Evolutionary conservation across 305 asterid species (phyloP).

Genomic region (Solanum hybrid): DNA sequence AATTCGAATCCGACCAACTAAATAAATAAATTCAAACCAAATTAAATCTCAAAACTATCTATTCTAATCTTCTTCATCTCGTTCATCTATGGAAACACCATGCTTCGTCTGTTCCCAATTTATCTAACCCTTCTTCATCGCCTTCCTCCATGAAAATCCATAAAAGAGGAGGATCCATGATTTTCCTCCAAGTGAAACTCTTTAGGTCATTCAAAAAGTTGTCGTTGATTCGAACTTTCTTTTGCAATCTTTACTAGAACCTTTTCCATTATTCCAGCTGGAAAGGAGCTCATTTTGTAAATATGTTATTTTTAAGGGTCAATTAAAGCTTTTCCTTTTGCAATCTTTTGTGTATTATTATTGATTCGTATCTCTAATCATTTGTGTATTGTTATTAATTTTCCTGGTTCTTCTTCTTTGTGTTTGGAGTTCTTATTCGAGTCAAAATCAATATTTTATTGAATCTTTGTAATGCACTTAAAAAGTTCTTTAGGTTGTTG

Average conservation of each 20-base stretch:
- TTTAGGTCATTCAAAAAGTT: neutral
- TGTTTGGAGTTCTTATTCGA: too few relatives aligned
- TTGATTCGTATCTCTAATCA: neutral
- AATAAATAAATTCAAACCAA: too few relatives aligned
- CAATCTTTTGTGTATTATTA: neutral
- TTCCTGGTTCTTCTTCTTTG: too few relatives aligned
- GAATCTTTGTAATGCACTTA: too few relatives aligned
- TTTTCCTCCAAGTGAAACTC: neutral
- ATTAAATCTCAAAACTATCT: too few relatives aligned
- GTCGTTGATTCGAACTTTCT: neutral
- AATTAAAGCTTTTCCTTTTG: neutral
- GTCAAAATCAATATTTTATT: too few relatives aligned
- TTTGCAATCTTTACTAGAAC: neutral
- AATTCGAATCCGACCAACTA: neutral
- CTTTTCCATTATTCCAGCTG: neutral
- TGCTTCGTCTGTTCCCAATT: neutral
- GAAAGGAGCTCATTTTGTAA: neutral
- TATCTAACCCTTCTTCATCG: neutral
- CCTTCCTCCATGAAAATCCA: neutral
- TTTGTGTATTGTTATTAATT: too few relatives aligned
- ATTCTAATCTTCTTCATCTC: neutral
- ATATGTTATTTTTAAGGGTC: neutral
- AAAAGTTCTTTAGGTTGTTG: too few relatives aligned
- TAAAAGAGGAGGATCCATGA: neutral
- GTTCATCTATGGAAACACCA: neutral